Evolutionary conservation across 306 rosid species (phyloP), one percentile per base, ranked within the genome.

Genomic region (Sindora glabra): DNA sequence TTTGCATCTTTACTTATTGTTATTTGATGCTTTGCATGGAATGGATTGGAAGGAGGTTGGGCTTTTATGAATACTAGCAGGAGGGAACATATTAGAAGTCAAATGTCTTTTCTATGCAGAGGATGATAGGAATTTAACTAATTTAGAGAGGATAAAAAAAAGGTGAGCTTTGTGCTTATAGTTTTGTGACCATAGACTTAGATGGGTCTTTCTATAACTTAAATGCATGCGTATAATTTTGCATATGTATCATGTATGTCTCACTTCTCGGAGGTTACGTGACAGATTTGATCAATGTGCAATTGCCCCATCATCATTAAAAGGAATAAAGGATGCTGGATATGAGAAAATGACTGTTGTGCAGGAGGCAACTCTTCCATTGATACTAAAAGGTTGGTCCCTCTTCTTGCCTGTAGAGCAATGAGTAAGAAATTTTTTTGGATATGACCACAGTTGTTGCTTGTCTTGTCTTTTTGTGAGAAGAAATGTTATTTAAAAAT

Each of bases 351-450:
- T 92, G 99, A 92, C 99, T 10, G 68, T 89, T 30, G 96, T 92
- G 15, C 99, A 92, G 70, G 96, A 76, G 68, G 99, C 96, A 37
- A 92, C 96, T n/a, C 99, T 92, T 73, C 96, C 96, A 9, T 55
- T 77, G 8, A 92, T 92, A 65, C 87, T 89, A 17, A 80, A 78
- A 83, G 99, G 99, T 89, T 74, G 40, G 75, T 58, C 63, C 68
- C 37, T 56, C 61, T 56, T 53, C 19, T 48, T 49, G 52, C 4
- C 19, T 49, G 19, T 24, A 51, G 37, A 27, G 57, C 29, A 22
- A 36, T 67, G 12, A 12, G 11, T 8, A 17, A 5, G 46, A 44
- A 44, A 34, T 9, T 29, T 29, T 23, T 18, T 38, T 54, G 14
- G 48, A 19, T 60, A 13, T 39, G 18, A 33, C 57, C 33, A 22